These are phyloP conservation scores for Peronospora destructor DNA, from an alignment of 352 stramenopile species.

Conservation along the genomic window DNA sequence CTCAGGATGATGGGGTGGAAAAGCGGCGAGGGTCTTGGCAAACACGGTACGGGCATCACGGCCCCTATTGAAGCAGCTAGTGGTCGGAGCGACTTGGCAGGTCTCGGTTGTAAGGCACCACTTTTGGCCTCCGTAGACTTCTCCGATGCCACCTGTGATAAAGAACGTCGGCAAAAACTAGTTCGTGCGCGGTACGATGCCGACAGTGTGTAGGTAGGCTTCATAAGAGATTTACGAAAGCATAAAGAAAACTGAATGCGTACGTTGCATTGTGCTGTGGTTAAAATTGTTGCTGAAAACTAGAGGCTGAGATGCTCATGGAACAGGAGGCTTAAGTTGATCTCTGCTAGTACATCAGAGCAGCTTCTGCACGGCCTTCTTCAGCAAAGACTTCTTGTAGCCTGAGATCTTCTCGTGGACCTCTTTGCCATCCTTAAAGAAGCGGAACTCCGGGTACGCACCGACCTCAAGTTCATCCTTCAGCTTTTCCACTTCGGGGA, in stretches of 20 bases:
- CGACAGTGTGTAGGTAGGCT: conserved; percentile 8
- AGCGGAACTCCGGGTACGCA: conserved; percentile 78
- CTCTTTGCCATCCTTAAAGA: conserved; percentile 81
- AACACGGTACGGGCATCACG: conserved; percentile 74
- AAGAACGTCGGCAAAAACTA: conserved; percentile 57
- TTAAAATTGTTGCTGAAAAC: conserved; percentile 8
- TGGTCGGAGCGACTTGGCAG: conserved; percentile 38
- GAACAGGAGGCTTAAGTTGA: neutral
- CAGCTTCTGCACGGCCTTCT: conserved; percentile 57
- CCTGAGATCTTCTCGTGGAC: conserved; percentile 58
- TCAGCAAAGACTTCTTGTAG: conserved; percentile 83
- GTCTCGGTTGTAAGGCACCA: conserved; percentile 39
- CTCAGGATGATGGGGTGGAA: conserved; percentile 88
- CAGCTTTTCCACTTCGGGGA: conserved; percentile 61
- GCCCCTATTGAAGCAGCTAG: conserved; percentile 43
- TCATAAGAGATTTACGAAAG: neutral
- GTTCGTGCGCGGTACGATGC: conserved; percentile 56
- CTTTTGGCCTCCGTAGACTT: conserved; percentile 34
- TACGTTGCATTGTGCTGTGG: conserved; percentile 6
- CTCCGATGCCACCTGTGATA: conserved; percentile 44
- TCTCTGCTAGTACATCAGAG: conserved; percentile 26
- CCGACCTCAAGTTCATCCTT: conserved; percentile 70
- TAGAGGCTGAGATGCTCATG: neutral
- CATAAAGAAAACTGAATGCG: conserved; percentile 1
- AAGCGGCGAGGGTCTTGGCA: conserved; percentile 70